Evolutionary conservation across 1,284 basidiomycete genomes (phyloP), one percentile per base, ranked within the genome.

Genomic region (Irpex rosettiformis): DNA sequence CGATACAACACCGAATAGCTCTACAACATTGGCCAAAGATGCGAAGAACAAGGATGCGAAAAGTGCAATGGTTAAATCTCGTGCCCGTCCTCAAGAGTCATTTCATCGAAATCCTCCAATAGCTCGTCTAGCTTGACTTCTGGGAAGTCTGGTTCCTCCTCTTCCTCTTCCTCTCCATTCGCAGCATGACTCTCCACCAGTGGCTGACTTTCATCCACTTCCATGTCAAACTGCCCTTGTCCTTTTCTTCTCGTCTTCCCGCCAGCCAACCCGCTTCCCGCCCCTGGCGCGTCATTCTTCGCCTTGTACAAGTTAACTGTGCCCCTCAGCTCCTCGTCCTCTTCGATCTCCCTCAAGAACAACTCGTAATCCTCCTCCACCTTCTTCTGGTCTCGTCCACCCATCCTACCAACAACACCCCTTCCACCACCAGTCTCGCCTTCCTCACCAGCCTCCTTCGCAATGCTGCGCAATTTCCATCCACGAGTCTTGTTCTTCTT

Each of bases 351-450:
- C 55, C 93, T 84, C 74, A 99, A 77, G 86, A 99, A 99, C 62
- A 94, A 67, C 77, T 98, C 96, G 73, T 98, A 99, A 71, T 98
- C 96, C 70, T 93, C 88, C 71, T 98, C 95, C 61, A 98, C 93
- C 77, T 95, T 95, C 78, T 85, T 91, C 75, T 90, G 85, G 73
- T 98, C 96, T 55, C 94, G 79, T 47, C 95, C 95, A 42, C 95
- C 95, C 77, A 91, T 82, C 54, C 94, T 79, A 1, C 95, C 95
- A 40, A 97, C 86, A 3, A 96, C 89, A 61, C 95, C 95, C 51
- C 92, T 81, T 16, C 85, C 92, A 62, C 70, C 73, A 48, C 85
- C 80, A 16, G 89, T 92, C 65, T 88, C 85, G 48, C 88, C 91
- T 52, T 90, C 89, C 69, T 91, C 89, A 30, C 91, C 94, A 21